Base-by-base conservation (phyloP, 2,329 filamentous ascomycete genomes). In the Hortaea sp. region DNA sequence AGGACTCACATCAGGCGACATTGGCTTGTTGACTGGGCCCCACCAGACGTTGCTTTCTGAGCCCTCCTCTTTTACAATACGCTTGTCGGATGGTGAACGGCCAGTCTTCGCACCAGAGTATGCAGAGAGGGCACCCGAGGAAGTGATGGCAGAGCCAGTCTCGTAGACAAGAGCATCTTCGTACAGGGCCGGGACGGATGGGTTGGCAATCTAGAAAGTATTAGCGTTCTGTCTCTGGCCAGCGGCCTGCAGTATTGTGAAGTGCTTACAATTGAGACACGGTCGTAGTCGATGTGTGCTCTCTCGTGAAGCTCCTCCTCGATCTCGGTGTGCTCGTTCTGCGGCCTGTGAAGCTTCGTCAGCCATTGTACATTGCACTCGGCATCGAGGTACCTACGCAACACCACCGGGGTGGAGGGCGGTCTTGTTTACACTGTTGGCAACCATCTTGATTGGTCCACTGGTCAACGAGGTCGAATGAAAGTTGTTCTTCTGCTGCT, bases 81-180 rank as follows among this genome's bases (percentile, higher is more conserved):
- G 84, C 83, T 98, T 98, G 74, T 98, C 92, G 46, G 87, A 82
- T 27, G 92, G 92, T 52, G 92, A 98, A 56, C 92, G 88, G 53
- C 92, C 92, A 52, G 92, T 98, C 81, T 98, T 98, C 62, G 88
- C 86, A 62, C 92, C 92, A 41, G 92, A 97, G 78, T 95, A 98
- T 64, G 92, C 92, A 53, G 88, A 95, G 64, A 98, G 76, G 52
- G 92, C 92, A 67, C 92, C 92, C 59, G 84, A 87, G 29, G 89
- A 94, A 58, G 92, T 47, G 35, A 47, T 47, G 27, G 45, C 45
- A 46, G 90, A 94, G 63, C 92, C 92, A 48, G 87, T 92, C 74
- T 98, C 92, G 75, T 97, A 98, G 58, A 89, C 88, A 55, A 98
- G 81, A 47, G 92, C 92, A 85, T 98, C 92, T 80, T 98, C 92